Base-by-base conservation (phyloP, 345 rosid genomes). In the Bruguiera gymnorhiza region DNA sequence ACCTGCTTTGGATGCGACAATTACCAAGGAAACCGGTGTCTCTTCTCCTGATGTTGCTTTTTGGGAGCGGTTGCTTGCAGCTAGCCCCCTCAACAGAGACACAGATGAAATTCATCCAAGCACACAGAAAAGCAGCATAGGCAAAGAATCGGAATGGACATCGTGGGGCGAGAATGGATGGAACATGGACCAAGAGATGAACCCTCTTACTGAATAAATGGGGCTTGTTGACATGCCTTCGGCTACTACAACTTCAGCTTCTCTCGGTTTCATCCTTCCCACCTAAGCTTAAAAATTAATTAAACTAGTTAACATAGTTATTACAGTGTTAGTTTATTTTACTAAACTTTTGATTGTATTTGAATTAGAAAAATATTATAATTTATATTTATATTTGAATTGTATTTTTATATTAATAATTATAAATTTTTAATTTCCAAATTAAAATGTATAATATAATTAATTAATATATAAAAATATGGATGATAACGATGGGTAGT, bases 51-150 rank as follows among this genome's bases (percentile, higher is more conserved):
- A 65, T 55, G 76, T 72, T 76, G 70, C 63, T 10, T 76, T 76
- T 57, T 76, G 80, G 80, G 80, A 76, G 39, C 80, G 72, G 51
- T 72, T 76, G 51, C 76, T 76, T 59, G 57, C 66, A 30, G 53
- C 63, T 8, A 66, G 75, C 39, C 53, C 72, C 1, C 23, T 48
- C 30, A 63, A 57, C 7, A 70, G 56, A 39, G 70, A 65, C 34
- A 53, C 69, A 13, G 75, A 75, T 60, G 79, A 70, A 53, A 51
- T 51, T 65, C 61, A 51, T 60, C 64, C 73, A 39, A 69, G 30
- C 32, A 48, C 62, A 6, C 69, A 60, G 24, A 66, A 50, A 20
- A 69, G 60, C 21, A 24, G 19, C 30, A 58, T 51, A 39, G 60
- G 11, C 57, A 52, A 62, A 37, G 70, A 75, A 21, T 69, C 48